Base-by-base conservation (phyloP, 768 basidiomycete genomes). In the Mrakia blollopis region DNA sequence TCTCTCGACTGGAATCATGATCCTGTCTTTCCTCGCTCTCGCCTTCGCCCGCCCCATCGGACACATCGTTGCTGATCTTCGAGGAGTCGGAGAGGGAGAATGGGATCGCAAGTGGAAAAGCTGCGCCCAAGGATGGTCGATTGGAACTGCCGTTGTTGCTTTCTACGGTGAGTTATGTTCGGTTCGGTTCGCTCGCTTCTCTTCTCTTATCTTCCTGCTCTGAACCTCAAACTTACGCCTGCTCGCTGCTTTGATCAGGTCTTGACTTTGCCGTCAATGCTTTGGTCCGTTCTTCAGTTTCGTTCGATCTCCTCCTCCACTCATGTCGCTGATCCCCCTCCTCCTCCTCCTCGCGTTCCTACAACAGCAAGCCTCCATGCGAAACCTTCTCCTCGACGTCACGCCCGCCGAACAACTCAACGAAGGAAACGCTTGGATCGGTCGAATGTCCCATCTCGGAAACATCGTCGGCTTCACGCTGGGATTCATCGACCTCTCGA, bases 241-340 rank as follows among this genome's bases (percentile, higher is more conserved):
- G n/a, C n/a, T 54, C 10, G 52, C 6, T 54, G n/a, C 23, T 28
- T 3, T 57, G 6, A n/a, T 5, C n/a, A 57, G 57, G 57, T 57
- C 57, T 99, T 47, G 97, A 99, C 84, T 99, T 99, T 82, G 92
- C 94, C n/a, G 87, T 99, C 76, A 99, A 99, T 83, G 97, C 93
- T 6, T 84, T 96, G 65, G 76, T 77, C 23, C 18, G 76, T 72
- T 7, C 2, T 57, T 35, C 16, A 7, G 32, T 6, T 21, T 61
- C 30, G 4, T n/a, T 61, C 3, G 6, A 9, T 3, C 21, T 65
- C 37, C 35, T 35, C 44, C 2, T 37, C 37, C 2, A 21, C 5
- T 35, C 3, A 6, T 3, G 14, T 30, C 30, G 37, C 37, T 39
- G 63, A 32, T 25, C 16, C 6, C 16, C 25, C 65, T 35, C 39